A percentile compares a stretch with the other conserved stretches of the same genome.
Evolutionary conservation across 306 rosid genomes (phyloP).

Genomic region (Fagus sylvatica): DNA sequence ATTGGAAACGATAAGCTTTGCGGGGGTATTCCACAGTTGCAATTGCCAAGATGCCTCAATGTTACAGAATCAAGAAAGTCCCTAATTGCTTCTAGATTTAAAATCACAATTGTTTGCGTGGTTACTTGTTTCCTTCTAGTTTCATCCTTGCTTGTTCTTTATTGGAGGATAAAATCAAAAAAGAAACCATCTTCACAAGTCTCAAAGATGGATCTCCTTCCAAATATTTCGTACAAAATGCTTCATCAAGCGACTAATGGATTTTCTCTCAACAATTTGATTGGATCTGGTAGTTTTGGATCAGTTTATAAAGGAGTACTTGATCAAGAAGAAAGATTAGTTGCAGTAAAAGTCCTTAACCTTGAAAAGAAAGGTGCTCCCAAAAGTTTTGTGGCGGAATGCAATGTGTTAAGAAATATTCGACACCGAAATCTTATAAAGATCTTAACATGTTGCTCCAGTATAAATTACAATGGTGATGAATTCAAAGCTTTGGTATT

Average conservation of each 20-base stretch:
- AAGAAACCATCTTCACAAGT: not conserved
- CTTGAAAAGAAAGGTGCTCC: slow-evolving; percentile 10
- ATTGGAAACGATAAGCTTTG: slow-evolving; percentile 20
- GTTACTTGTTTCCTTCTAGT: slow-evolving; percentile 13
- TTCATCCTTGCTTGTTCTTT: not conserved
- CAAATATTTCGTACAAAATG: slow-evolving; percentile 22
- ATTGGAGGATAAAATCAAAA: slow-evolving; percentile 2
- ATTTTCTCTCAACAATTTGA: slow-evolving; percentile 16
- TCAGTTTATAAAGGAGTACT: slow-evolving; percentile 30
- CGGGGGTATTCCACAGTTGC: not conserved
- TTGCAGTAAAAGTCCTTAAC: slow-evolving; percentile 28
- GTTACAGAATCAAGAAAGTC: slow-evolving; percentile 12
- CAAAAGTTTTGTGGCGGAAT: slow-evolving; percentile 29
- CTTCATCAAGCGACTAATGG: slow-evolving; percentile 7
- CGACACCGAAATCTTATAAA: slow-evolving; percentile 23
- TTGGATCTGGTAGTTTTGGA: slow-evolving; percentile 32
- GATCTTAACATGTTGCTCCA: slow-evolving; percentile 29
- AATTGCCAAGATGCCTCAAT: not conserved
- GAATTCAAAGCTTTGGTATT: slow-evolving; percentile 12
- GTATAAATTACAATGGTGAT: slow-evolving; percentile 1
- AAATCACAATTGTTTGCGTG: slow-evolving; percentile 6
- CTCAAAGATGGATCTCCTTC: not conserved
- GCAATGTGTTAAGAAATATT: slow-evolving; percentile 21
- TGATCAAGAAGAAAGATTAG: not conserved
- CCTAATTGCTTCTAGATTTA: slow-evolving; percentile 7